phyloP scores from a whole-genome alignment of 495 filamentous ascomycete species.

The Cercophora newfieldiana region DNA sequence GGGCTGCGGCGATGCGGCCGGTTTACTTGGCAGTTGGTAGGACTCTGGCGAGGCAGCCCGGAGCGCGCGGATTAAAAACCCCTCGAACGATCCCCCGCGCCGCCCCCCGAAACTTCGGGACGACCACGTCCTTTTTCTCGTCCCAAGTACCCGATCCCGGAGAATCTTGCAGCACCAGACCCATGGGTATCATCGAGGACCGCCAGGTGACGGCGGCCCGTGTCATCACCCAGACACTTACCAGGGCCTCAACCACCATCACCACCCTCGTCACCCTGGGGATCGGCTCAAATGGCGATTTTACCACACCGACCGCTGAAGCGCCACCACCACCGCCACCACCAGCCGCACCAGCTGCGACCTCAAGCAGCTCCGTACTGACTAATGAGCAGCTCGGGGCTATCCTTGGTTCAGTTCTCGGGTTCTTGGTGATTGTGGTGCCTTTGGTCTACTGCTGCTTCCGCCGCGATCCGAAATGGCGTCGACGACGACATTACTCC shows the following conservation, averaged over 20 bases:
- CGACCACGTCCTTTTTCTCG: neutral
- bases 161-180: neutral
- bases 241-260: constrained; percentile 24
- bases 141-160: too few species aligned
- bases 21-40: constrained; percentile 5
- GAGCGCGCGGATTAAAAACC: neutral
- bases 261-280: constrained; percentile 24
- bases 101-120: neutral
- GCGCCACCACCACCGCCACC: constrained; percentile 7
- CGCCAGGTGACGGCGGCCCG: constrained; percentile 1
- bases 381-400: constrained; percentile 23
- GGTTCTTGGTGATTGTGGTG: constrained; percentile 17
- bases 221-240: constrained; percentile 25
- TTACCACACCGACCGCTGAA: neutral
- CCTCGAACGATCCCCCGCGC: neutral
- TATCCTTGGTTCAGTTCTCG: constrained; percentile 23
- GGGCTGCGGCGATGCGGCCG: constrained; percentile 12
- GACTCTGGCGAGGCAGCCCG: neutral
- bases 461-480: neutral
- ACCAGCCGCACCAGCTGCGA: neutral
- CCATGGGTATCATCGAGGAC: constrained; percentile 2
- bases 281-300: neutral
- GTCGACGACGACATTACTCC: neutral
- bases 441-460: constrained; percentile 18
- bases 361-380: constrained; percentile 9